Conservation (phyloP, 75 land plant species). For the Ceratopteris richardii region DNA sequence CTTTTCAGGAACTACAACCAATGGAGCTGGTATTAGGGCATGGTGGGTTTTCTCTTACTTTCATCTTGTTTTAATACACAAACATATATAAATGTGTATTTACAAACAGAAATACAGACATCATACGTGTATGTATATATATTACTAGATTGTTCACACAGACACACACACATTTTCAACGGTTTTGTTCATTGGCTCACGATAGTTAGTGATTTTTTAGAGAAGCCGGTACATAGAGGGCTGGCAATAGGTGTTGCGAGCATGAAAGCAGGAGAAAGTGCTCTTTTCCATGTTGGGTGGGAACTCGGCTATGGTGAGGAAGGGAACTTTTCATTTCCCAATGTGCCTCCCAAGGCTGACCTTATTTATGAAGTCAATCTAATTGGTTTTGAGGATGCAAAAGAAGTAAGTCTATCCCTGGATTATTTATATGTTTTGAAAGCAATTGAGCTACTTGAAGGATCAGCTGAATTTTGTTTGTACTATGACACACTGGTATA, state of each 20-base stretch:
- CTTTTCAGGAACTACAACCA: slow-evolving; percentile 84
- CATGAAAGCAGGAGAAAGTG: slow-evolving; percentile 92
- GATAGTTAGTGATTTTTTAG: slow-evolving; percentile 22
- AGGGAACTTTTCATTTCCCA: slow-evolving; percentile 97
- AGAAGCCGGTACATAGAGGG: slow-evolving; percentile 66
- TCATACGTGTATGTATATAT: too few relatives aligned
- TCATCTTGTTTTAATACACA: background rate
- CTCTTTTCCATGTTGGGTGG: slow-evolving; percentile 78
- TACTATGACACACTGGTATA: background rate
- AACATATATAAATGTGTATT: too few relatives aligned
- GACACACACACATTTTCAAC: too few relatives aligned
- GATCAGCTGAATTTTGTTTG: background rate
- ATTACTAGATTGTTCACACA: too few relatives aligned
- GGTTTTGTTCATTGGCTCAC: too few relatives aligned
- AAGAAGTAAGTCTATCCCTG: slow-evolving; percentile 48
- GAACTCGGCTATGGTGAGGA: slow-evolving; percentile 89
- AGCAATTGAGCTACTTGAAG: background rate
- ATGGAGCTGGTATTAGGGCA: slow-evolving; percentile 77
- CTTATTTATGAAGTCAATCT: slow-evolving; percentile 88
- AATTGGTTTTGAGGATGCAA: slow-evolving; percentile 88
- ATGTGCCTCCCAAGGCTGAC: slow-evolving; percentile 95
- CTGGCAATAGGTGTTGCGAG: slow-evolving; percentile 76
- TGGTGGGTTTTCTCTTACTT: slow-evolving; percentile 34
- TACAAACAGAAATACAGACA: too few relatives aligned
- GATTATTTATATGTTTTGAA: background rate